Conservation (phyloP, 257 asterid species). For the Salvia miltiorrhiza region DNA sequence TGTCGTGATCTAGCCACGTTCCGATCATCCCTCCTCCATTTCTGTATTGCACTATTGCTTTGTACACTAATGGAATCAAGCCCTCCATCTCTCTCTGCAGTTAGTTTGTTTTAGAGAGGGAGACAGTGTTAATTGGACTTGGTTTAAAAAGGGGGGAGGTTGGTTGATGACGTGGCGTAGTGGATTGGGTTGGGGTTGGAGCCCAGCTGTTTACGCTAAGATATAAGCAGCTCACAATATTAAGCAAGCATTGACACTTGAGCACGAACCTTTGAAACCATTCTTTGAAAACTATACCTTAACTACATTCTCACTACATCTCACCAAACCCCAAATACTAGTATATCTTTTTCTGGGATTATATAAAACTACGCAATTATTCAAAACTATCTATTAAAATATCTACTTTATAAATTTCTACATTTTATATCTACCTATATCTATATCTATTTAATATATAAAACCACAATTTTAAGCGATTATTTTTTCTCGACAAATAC, state of each 20-base stretch:
- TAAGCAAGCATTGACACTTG: conserved; percentile 23
- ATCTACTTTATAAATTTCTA: no score
- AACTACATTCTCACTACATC: conserved; percentile 54
- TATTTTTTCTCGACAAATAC: no score
- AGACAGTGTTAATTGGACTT: no score
- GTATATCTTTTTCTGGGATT: background rate
- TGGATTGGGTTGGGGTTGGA: conserved; percentile 43
- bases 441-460: no score
- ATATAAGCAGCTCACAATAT: conserved; percentile 18
- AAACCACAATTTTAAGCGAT: no score
- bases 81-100: conserved; percentile 62
- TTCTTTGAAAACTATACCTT: conserved; percentile 40
- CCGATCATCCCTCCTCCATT: conserved; percentile 42
- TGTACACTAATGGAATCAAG: conserved; percentile 72
- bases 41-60: conserved; percentile 73
- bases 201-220: conserved; percentile 50
- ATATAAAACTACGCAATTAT: no score
- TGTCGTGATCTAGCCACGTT: conserved; percentile 48
- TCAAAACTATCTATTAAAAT: no score
- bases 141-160: conserved; percentile 24
- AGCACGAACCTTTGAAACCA: conserved; percentile 35
- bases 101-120: conserved; percentile 1
- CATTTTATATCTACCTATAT: no score
- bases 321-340: conserved; percentile 45
- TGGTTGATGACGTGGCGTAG: conserved; percentile 55